Evolutionary conservation across 495 filamentous ascomycete species (phyloP), one percentile per base, ranked within the genome.

Genomic region (Penicillium malachiteum): DNA sequence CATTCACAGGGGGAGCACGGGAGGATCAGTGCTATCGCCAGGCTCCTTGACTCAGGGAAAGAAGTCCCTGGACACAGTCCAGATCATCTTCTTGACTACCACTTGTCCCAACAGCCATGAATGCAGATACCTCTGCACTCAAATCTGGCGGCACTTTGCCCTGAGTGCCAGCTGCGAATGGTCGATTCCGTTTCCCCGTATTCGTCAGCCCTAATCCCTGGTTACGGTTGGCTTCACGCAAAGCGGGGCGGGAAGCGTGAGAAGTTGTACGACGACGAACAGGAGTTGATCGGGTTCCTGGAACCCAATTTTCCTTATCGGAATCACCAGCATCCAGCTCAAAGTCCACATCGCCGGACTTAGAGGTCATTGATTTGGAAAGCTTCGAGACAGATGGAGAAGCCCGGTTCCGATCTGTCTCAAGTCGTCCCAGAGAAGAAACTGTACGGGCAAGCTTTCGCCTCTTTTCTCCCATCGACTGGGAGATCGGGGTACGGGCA

Each of bases 251-350:
- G 38, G 64, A 56, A 30, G 69, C 57, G 9, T 72, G 68, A 17
- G 70, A 69, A 12, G 64, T 58, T n/a, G 68, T 58, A 13, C 71
- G 69, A 17, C 73, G 72, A 55, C 71, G 75, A 39, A 71, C 48
- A 34, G 75, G 69, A 17, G 74, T 66, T 12, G 58, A 59, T 37
- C 75, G 70, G 7, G 78, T 83, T 17, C 75, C 81, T 1, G 84
- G 84, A 46, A 86, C 81, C 90, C 89, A 94, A 67, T 97, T 97
- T 73, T 97, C 92, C 68, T 97, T 97, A 63, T 97, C 92, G 2
- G 90, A 95, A 50, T 96, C 92, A 38, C 86, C 78, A 54, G 61
- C 56, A 72, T 85, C 57, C 67, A 70, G 44, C 37, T 80, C 76
- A 0, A 75, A 40, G n/a, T 69, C 71, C 41, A 14, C 61, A 50